These are phyloP conservation scores for Cystoisospora suis DNA, from an alignment of 169 alveolate genomes.

Conservation along the genomic window DNA sequence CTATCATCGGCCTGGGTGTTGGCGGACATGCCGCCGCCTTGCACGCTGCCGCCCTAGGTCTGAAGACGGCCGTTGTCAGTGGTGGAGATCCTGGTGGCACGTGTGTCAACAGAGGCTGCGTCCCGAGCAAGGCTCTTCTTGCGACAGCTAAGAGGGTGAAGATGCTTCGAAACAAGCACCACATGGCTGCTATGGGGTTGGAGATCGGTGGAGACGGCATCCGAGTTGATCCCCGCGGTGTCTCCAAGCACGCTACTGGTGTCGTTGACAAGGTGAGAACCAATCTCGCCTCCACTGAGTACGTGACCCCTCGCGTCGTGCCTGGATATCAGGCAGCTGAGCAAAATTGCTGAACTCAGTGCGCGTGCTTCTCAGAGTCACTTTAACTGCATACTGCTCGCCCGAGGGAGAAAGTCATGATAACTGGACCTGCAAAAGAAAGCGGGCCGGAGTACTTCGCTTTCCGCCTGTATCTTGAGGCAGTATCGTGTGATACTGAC, in stretches of 20 bases:
- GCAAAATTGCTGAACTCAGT: too few species aligned
- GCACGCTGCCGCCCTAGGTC: slow-evolving; percentile 65
- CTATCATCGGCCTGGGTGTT: slow-evolving; percentile 74
- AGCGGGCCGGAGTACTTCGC: too few species aligned
- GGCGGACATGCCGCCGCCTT: slow-evolving; percentile 77
- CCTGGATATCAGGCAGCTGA: too few species aligned
- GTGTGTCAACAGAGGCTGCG: slow-evolving; percentile 73
- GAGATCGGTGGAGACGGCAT: slow-evolving; percentile 32
- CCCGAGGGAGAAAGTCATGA: too few species aligned
- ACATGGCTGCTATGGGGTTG: slow-evolving; percentile 65
- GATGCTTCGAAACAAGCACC: slow-evolving; percentile 63
- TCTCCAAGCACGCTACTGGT: slow-evolving; percentile 52
- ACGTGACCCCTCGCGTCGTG: too few species aligned
- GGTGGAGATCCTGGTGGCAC: slow-evolving; percentile 76
- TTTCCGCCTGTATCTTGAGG: too few species aligned
- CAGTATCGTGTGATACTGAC: too few species aligned
- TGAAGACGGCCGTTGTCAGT: slow-evolving; percentile 64
- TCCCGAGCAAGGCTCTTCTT: slow-evolving; percentile 73
- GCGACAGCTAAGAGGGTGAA: slow-evolving; percentile 69
- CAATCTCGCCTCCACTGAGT: too few species aligned
- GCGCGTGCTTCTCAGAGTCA: too few species aligned
- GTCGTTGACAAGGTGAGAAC: slow-evolving; percentile 40
- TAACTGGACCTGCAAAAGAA: too few species aligned
- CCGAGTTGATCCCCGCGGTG: slow-evolving; percentile 19
- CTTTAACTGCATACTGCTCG: too few species aligned